Conservation (phyloP, 2,329 filamentous ascomycete genomes). For the Pseudogymnoascus sp. region DNA sequence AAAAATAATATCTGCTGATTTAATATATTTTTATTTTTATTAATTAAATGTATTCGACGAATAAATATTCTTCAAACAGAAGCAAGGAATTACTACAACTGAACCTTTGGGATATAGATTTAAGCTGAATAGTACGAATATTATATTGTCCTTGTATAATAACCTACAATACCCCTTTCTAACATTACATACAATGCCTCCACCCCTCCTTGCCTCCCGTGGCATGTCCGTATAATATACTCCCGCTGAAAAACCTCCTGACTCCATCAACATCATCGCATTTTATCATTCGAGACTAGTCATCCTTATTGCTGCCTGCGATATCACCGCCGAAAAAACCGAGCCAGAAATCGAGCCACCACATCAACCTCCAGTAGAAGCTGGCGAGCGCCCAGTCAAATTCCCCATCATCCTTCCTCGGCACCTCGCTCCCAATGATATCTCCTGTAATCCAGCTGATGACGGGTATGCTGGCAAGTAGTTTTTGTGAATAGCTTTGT, state of each 20-base stretch:
- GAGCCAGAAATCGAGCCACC: slow-evolving; percentile 54
- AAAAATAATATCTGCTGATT: slow-evolving; percentile 43
- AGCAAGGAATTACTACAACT: too few species aligned
- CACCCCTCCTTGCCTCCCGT: not conserved
- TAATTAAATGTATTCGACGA: not conserved
- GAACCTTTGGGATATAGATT: not conserved
- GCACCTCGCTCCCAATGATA: slow-evolving; percentile 71
- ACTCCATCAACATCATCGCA: not conserved
- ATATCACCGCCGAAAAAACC: slow-evolving; percentile 54
- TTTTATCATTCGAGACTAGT: slow-evolving; percentile 31
- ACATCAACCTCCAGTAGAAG: slow-evolving; percentile 62
- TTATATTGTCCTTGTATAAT: not conserved
- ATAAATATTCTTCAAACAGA: not conserved
- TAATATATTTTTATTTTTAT: slow-evolving; percentile 12
- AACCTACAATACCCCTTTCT: not conserved
- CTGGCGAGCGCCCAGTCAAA: slow-evolving; percentile 70
- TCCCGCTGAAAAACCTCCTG: slow-evolving; percentile 3
- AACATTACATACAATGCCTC: not conserved
- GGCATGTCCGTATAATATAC: not conserved
- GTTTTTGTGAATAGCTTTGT: slow-evolving; percentile 55
- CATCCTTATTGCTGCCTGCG: slow-evolving; percentile 51
- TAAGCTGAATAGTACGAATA: not conserved
- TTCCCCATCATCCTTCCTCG: slow-evolving; percentile 63
- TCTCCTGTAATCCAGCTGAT: slow-evolving; percentile 64
- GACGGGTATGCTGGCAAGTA: slow-evolving; percentile 61